Conservation (phyloP, 495 filamentous ascomycete species). For the Penicillium paxilli region DNA sequence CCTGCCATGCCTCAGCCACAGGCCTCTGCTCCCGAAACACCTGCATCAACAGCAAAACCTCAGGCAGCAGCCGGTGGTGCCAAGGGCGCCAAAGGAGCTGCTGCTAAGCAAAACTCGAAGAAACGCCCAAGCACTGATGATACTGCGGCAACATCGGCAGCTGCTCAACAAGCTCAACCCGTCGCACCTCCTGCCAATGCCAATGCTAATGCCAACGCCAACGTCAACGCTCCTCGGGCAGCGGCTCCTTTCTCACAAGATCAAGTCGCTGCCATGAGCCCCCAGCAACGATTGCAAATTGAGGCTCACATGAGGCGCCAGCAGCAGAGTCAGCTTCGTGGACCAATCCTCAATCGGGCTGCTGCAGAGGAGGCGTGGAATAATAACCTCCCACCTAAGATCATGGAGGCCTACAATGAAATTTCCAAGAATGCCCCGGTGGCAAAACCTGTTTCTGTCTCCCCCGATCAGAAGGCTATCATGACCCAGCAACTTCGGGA, state of each 20-base stretch:
- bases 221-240: no score
- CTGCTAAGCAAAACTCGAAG: constrained; percentile 38
- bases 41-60: constrained; percentile 19
- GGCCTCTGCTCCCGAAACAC: constrained; percentile 8
- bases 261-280: constrained; percentile 52
- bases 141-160: constrained; percentile 50
- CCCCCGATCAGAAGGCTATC: constrained; percentile 42
- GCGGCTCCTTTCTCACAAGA: constrained; percentile 42
- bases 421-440: constrained; percentile 34
- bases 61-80: constrained; percentile 19
- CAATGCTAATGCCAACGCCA: no score
- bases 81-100: constrained; percentile 27
- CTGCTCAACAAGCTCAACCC: constrained; percentile 34
- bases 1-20: constrained; percentile 25
- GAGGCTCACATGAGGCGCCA: constrained; percentile 41
- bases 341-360: constrained; percentile 24
- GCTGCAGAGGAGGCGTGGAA: constrained; percentile 42
- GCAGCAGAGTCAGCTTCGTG: constrained; percentile 28
- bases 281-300: constrained; percentile 48
- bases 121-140: constrained; percentile 69
- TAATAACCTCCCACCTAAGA: constrained; percentile 33
- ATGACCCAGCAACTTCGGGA: constrained; percentile 51
- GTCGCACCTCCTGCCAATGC: constrained; percentile 25
- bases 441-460: constrained; percentile 31
- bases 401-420: constrained; percentile 41